Percentiles rank a stretch among this genome's conserved stretches.
phyloP scores from a whole-genome alignment of 768 basidiomycete species.

The Pleurotus ostreatus region DNA sequence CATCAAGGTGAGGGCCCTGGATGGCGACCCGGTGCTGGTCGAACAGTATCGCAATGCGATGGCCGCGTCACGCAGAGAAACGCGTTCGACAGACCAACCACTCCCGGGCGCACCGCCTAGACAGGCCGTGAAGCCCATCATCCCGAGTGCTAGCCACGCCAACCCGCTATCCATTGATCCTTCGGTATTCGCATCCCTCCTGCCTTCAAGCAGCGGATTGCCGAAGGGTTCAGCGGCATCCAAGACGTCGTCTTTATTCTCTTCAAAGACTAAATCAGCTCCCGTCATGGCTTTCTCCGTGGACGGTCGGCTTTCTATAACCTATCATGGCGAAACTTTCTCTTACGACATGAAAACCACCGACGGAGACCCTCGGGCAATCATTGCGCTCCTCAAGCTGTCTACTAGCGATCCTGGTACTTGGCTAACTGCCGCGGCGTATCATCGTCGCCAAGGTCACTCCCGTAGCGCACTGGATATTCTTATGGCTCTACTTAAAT shows the following conservation, averaged over 20 bases:
- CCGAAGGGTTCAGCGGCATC: background rate
- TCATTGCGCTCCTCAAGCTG: constrained; percentile 42
- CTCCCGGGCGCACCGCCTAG: background rate
- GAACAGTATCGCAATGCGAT: constrained; percentile 16
- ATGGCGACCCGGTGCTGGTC: constrained; percentile 14
- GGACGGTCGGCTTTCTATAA: constrained; percentile 26
- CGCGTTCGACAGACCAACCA: background rate
- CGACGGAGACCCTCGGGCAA: constrained; percentile 36
- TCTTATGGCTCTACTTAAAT: constrained; percentile 41
- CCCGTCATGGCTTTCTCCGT: constrained; percentile 15
- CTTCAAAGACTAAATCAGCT: constrained; percentile 4
- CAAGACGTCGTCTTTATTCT: background rate
- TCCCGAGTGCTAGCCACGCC: background rate
- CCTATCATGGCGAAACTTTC: constrained; percentile 35
- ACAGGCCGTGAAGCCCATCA: background rate
- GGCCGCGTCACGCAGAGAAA: background rate
- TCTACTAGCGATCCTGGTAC: constrained; percentile 44
- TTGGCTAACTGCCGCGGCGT: constrained; percentile 53
- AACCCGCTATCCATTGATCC: background rate
- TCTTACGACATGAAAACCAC: constrained; percentile 38
- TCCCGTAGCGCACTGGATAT: constrained; percentile 40
- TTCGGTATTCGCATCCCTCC: background rate
- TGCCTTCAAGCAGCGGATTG: background rate
- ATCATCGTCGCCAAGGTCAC: constrained; percentile 48
- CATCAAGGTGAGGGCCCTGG: constrained; percentile 17